Base-by-base conservation (phyloP, 441 rosid genomes). In the Capsella rubella region DNA sequence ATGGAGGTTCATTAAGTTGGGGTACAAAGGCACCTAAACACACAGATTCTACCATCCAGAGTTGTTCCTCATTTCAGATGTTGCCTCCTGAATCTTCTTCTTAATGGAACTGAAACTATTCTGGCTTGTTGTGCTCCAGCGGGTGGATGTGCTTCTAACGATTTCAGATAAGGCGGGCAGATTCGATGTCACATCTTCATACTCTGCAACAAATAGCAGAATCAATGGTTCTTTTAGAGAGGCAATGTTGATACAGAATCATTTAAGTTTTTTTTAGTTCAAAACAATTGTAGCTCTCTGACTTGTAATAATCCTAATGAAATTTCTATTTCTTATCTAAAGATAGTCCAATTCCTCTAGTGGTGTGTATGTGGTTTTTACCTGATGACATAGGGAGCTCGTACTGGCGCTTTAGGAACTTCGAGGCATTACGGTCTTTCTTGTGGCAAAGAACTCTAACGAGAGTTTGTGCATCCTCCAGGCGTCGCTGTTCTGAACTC, bases 301-400 rank as follows among this genome's bases (percentile, higher is more conserved):
- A 59, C 72, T 70, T 77, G 77, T 72, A 59, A 45, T 53, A n/a
- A 29, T 65, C 39, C 11, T 49, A 16, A 34, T 42, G 45, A 35
- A 6, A 45, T 9, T 42, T 55, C 53, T n/a, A 11, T 46, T 56
- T 62, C 39, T 47, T 46, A 8, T 11, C 31, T 3, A 27, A 35
- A 59, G 49, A 68, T 28, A 4, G 31, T 34, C 16, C 9, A 67
- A 31, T 27, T 13, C 43, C 18, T 71, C 15, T 73, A 45, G 9
- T 49, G 59, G 59, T 37, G 50, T 66, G 57, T 57, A 16, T 74
- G 37, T 11, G 55, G 8, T 37, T 3, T 29, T 73, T 76, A 96
- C 99, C 99, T 91, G 99, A 86, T 62, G 98, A 92, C 91, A 85
- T 88, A 61, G 99, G 99, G 69, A 93, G 92, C 69, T 96, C 83